Evolutionary conservation across 805 yeast genomes (phyloP).

Genomic region (Yarrowia bubula): DNA sequence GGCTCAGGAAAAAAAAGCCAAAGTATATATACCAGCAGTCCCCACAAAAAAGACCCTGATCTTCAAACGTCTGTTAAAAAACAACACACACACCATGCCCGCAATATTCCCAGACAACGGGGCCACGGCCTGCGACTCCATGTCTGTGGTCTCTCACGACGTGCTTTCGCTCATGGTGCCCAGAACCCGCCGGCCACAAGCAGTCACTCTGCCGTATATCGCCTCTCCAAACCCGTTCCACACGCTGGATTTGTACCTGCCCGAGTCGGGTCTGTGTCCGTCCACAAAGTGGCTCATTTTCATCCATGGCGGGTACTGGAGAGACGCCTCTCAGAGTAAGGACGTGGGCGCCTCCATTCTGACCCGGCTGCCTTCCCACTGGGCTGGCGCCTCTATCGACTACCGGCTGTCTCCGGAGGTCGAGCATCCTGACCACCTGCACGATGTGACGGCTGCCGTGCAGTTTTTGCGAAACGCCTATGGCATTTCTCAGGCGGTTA

Average conservation of each 20-base stretch:
- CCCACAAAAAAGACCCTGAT: neutral
- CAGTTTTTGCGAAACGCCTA: conserved; percentile 32
- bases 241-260: conserved; percentile 28
- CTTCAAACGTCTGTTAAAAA: neutral
- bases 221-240: conserved; percentile 30
- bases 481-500: conserved; percentile 36
- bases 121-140: neutral
- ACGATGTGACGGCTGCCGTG: conserved; percentile 54
- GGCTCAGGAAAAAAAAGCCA: conserved; percentile 4
- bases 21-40: neutral
- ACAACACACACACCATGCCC: conserved; percentile 21
- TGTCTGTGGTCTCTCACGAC: neutral
- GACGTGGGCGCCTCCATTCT: conserved; percentile 50
- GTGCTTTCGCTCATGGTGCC: conserved; percentile 25
- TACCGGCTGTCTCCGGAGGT: conserved; percentile 66
- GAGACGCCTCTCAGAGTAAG: conserved; percentile 62
- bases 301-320: conserved; percentile 90
- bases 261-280: conserved; percentile 27
- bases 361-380: conserved; percentile 34
- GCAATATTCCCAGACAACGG: conserved; percentile 11
- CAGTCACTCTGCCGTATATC: conserved; percentile 28
- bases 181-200: conserved; percentile 27
- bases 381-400: conserved; percentile 48
- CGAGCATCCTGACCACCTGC: conserved; percentile 59
- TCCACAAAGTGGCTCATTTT: conserved; percentile 45